Evolutionary conservation across 2,329 filamentous ascomycete species (phyloP).

Genomic region (Coleophoma eucalyptorum): DNA sequence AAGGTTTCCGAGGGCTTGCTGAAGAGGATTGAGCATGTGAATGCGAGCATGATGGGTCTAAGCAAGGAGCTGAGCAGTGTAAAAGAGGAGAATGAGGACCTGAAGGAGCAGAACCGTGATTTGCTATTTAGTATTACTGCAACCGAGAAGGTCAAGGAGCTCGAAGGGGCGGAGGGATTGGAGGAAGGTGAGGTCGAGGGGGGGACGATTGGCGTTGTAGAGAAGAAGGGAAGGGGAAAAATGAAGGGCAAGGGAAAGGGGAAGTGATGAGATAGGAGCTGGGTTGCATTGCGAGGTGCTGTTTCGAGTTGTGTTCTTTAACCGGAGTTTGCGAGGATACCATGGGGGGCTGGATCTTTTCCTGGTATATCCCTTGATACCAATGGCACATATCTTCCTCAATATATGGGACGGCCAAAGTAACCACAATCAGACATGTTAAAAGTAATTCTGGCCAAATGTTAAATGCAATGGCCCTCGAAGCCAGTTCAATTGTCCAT

Average conservation of each 20-base stretch:
- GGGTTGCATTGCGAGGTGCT: not conserved
- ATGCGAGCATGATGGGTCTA: slow-evolving; percentile 55
- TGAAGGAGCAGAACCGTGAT: slow-evolving; percentile 84
- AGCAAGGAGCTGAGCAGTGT: slow-evolving; percentile 53
- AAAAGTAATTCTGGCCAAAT: no score
- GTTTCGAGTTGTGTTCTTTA: not conserved
- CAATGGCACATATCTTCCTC: no score
- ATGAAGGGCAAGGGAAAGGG: slow-evolving; percentile 21
- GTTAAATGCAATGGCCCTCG: no score
- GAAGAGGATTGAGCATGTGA: slow-evolving; percentile 73
- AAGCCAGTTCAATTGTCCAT: no score
- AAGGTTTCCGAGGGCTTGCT: slow-evolving; percentile 76
- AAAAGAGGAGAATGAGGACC: slow-evolving; percentile 62
- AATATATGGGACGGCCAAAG: no score
- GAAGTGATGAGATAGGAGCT: slow-evolving; percentile 2
- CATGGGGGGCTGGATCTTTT: no score
- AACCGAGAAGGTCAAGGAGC: slow-evolving; percentile 72
- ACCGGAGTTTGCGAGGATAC: not conserved
- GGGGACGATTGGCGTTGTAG: slow-evolving; percentile 59
- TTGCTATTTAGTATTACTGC: slow-evolving; percentile 84
- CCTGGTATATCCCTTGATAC: no score
- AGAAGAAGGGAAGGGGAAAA: slow-evolving; percentile 15
- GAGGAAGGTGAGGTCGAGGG: slow-evolving; percentile 71
- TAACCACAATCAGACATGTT: no score
- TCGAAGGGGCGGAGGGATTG: slow-evolving; percentile 56